Base-by-base conservation (phyloP, 768 basidiomycete genomes). In the Collybia sordida region DNA sequence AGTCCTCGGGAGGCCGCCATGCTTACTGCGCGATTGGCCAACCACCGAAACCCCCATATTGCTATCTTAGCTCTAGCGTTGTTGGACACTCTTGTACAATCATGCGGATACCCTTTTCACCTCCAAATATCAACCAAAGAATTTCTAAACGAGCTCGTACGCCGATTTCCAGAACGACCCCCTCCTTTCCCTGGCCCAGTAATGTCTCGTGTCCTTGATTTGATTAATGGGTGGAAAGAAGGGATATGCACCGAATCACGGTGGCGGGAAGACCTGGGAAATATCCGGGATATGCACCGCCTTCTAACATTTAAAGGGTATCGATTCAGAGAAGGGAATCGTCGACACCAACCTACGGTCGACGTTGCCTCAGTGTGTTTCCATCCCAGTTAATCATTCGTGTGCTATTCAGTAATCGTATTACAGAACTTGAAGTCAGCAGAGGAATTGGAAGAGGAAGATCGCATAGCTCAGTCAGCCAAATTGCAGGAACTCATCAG, bases 401-500 rank as follows among this genome's bases (percentile, higher is more conserved):
- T 6, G 17, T 43, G 46, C 27, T 25, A 46, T 51, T 7, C 3
- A 21, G 15, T 21, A 15, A 36, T n/a, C 46, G 8, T 9, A 28
- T 3, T 37, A 34, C 59, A 94, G 90, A 91, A 87, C 56, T 74
- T 99, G 23, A 98, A 98, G 74, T 86, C 91, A 0, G 95, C 97
- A 0, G 93, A 95, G 49, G 96, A 99, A 66, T 81, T 99, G 2
- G 97, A 99, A 63, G 86, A 84, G 51, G 97, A 98, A 64, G 97
- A 99, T 64, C 80, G 97, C 11, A 86, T 85, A 52, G 97, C 96
- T 0, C 96, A 99, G 64, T 86, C 88, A 0, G 97, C 97, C 0
- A 98, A 99, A 74, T 78, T 99, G n/a, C 97, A 99, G 69, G 97
- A 99, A 65, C 82, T 98, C 34, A 98, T 99, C 51, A 83, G 97